Base-by-base conservation (phyloP, 208 protist genomes). In the Leishmania lainsoni region DNA sequence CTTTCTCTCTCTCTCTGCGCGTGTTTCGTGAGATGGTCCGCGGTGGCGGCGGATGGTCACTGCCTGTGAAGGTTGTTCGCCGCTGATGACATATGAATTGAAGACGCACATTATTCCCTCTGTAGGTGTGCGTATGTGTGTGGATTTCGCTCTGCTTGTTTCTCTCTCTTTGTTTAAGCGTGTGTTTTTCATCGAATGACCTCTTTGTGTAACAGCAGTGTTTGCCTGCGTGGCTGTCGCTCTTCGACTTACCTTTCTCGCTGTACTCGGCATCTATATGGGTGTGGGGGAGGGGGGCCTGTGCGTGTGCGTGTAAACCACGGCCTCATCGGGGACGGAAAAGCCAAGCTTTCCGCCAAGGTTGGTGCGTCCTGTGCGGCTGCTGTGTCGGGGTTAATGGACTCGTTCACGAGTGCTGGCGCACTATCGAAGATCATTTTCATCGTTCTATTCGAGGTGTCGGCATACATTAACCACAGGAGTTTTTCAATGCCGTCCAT, bases 351-450 rank as follows among this genome's bases (percentile, higher is more conserved):
- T 5, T n/a, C 63, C 22, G 85, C 81, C 17, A 88, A 88, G 56
- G 75, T 92, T 9, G 83, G 74, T 5, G 86, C 76, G 1, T 45
- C 80, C 29, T 54, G 85, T 5, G 81, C 86, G 5, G 35, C 86
- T 3, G 78, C 76, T 1, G 48, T 87, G 0, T 84, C 83, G 3
- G 89, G 89, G 3, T 35, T 88, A 16, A 86, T 92, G 83, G 86
- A 86, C 35, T 88, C 83, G 32, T 63, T 92, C 49, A 89, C 86
- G 9, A 86, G 83, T 20, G 86, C 89, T 14, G 83, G 81, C 39
- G 84, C 69, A 16, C 84, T 84, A 26, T 80, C 89, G 75, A 81
- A 90, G 45, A 86, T 92, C 42, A 84, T 92, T n/a, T 92, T 92
- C 48, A 74, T 90, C 12, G 45, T 88, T 32, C 63, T 85, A 16